Base-by-base conservation (phyloP, 306 rosid species). In the Luffa acutangula region DNA sequence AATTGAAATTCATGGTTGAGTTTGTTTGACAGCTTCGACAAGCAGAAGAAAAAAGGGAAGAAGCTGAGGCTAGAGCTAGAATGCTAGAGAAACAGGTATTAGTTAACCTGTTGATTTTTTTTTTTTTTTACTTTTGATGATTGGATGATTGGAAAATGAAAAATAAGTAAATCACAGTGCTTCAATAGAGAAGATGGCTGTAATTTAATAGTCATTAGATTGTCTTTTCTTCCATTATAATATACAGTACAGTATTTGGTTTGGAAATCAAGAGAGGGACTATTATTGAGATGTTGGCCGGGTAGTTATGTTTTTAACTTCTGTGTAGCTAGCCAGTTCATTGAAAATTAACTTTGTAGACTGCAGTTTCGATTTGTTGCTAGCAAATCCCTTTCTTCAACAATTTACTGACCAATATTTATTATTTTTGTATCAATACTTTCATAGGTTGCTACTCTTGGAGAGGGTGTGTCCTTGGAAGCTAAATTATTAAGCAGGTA, bases 401-500 rank as follows among this genome's bases (percentile, higher is more conserved):
- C 11, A 51, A 52, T 74, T 49, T 52, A 4, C 46, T 52, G 45
- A 49, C 46, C 37, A 48, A 25, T 49, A 13, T 31, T 49, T 73
- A 8, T 31, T 51, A 17, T 51, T 52, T 74, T 52, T 9, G 1
- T 74, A 74, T 52, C 4, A 51, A 33, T 25, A 73, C 42, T 62
- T 85, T 82, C 75, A 80, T 79, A 96, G 99, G 98, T 96, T 82
- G 98, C 98, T 77, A 79, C 87, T 49, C 96, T 96, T 62, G 99
- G 99, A 77, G 99, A 93, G 84, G 99, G 99, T 53, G 98, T 96
- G 58, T 91, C 98, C 81, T 87, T 96, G 69, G 99, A 96, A 86
- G 99, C 96, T 74, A 96, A 91, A 85, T 86, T 96, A 74, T 85
- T 96, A 80, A 96, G 88, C 94, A 90, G 97, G 99, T 91, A 81